Evolutionary conservation across 2,329 filamentous ascomycete species (phyloP), one percentile per base, ranked within the genome.

Genomic region (Pseudogymnoascus sp.): DNA sequence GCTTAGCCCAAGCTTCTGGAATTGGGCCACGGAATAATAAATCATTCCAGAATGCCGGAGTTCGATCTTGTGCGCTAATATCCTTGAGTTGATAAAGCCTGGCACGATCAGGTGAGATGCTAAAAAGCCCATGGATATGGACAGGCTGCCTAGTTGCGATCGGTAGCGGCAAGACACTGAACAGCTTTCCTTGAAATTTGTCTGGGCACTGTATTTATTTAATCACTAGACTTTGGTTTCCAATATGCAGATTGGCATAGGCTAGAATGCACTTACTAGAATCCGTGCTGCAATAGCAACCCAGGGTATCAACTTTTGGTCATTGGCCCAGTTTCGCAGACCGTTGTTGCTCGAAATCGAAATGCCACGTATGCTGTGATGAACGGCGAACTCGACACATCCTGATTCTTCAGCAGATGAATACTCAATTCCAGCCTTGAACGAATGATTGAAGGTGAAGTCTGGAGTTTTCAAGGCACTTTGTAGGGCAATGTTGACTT

Each of bases 51-150:
- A 37, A n/a, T 37, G 36, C 36, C 36, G 36, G 36, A 37, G 6
- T 37, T 37, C 36, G 36, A 37, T 37, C 36, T 37, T 37, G 36
- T 37, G 14, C 14, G 36, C 36, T 37, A 37, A 6, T 37, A 31
- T 71, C 70, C n/a, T 62, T 66, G 7, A 64, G 61, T 9, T 64
- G 66, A 62, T 72, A 68, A 16, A 75, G 63, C 28, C 68, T 70
- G 3, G 69, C 69, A 23, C 74, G 69, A 63, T 75, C 73, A 0
- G 74, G 72, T 0, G 72, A 70, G 25, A 75, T 68, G 12, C 69
- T 69, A 56, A 75, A 75, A 18, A 73, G 63, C 3, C 72, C 74
- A 61, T 75, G 74, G 8, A 75, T 72, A 53, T 73, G 71, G 7
- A 72, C 68, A n/a, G 73, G 73, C 36, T 75, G 74, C 5, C 68